Conservation (phyloP, 129 eudicot genomes). For the Saussurea involucrata region DNA sequence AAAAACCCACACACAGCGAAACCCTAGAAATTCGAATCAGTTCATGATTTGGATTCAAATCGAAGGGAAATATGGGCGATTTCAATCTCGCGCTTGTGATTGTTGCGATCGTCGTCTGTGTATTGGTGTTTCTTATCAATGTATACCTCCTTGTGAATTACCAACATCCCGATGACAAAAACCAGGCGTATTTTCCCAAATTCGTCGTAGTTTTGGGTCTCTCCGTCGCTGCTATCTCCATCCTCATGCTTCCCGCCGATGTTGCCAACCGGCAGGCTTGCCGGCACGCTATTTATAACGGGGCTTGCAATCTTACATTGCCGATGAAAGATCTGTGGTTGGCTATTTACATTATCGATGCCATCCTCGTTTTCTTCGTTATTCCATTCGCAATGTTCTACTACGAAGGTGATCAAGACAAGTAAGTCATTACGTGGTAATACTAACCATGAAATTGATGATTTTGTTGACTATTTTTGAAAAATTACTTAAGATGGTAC, state of each 20-base stretch:
- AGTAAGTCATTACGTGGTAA: constrained; percentile 34
- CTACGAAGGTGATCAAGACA: constrained; percentile 97
- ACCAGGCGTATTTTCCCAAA: constrained; percentile 95
- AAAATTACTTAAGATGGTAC: background rate
- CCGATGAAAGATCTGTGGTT: constrained; percentile 98
- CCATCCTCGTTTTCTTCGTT: constrained; percentile 80
- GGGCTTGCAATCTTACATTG: constrained; percentile 83
- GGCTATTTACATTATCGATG: constrained; percentile 75
- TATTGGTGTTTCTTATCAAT: constrained; percentile 74
- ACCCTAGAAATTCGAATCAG: constrained; percentile 19
- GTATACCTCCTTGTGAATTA: constrained; percentile 80
- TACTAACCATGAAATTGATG: background rate
- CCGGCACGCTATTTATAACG: constrained; percentile 78
- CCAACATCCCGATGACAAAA: constrained; percentile 92
- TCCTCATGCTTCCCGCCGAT: constrained; percentile 92
- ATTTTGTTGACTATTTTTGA: background rate
- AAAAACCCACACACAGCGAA: constrained; percentile 7
- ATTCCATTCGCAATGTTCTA: constrained; percentile 95
- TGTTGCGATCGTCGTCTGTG: constrained; percentile 73
- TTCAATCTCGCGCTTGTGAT: constrained; percentile 89
- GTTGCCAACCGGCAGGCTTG: constrained; percentile 98
- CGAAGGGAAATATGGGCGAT: constrained; percentile 68
- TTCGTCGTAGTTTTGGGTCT: constrained; percentile 92
- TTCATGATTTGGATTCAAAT: constrained; percentile 26
- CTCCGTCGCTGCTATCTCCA: constrained; percentile 79